phyloP scores from a whole-genome alignment of 2,329 filamentous ascomycete species.

The Apiospora sp. region DNA sequence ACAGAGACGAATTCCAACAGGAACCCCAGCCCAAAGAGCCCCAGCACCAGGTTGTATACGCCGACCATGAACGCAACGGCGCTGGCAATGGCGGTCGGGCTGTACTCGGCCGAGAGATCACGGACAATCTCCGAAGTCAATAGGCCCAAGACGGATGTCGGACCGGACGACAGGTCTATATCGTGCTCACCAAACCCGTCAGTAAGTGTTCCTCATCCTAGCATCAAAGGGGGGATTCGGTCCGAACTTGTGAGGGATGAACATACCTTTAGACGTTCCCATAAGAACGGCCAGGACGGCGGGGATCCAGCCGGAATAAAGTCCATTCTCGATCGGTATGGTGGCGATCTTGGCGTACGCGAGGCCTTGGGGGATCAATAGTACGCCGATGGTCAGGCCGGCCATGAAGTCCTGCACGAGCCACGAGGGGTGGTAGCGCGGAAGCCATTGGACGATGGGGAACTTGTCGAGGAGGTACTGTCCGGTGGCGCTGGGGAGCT shows the following conservation, averaged over 20 bases:
- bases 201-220: background rate
- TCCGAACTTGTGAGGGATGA: too few relatives aligned
- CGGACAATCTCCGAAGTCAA: slow-evolving; percentile 68
- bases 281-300: slow-evolving; percentile 65
- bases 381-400: slow-evolving; percentile 66
- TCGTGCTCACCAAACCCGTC: slow-evolving; percentile 11
- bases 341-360: slow-evolving; percentile 69
- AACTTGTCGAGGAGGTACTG: slow-evolving; percentile 68
- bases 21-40: slow-evolving; percentile 69
- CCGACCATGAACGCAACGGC: slow-evolving; percentile 71
- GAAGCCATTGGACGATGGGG: slow-evolving; percentile 69
- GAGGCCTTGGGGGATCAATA: slow-evolving; percentile 68
- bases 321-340: slow-evolving; percentile 66
- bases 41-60: slow-evolving; percentile 64
- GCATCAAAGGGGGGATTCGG: too few relatives aligned
- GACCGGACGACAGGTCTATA: slow-evolving; percentile 67
- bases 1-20: slow-evolving; percentile 72
- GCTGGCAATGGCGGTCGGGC: slow-evolving; percentile 63
- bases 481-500: slow-evolving; percentile 59
- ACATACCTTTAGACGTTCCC: slow-evolving; percentile 66
- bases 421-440: slow-evolving; percentile 68
- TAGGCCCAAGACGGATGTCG: slow-evolving; percentile 70
- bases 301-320: slow-evolving; percentile 68
- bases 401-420: slow-evolving; percentile 67
- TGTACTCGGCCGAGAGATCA: slow-evolving; percentile 59